Base-by-base conservation (phyloP, 768 basidiomycete species). In the Podaxis mareebaensis region DNA sequence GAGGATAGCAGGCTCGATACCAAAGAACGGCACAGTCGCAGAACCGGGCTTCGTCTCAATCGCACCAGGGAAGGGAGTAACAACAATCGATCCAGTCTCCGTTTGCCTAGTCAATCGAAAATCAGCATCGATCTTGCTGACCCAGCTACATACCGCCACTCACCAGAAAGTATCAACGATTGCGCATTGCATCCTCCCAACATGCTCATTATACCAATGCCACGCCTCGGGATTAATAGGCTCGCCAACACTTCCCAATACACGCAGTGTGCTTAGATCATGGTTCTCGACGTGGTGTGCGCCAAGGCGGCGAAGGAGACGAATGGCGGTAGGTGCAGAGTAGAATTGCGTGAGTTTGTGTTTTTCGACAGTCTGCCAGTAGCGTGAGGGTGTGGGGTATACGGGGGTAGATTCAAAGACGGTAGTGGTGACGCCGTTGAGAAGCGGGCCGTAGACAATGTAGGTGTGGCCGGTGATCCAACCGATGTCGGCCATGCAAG, bases 191-290 rank as follows among this genome's bases (percentile, higher is more conserved):
- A 76, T 81, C 70, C 85, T 84, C 10, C 96, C 97, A 59, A 97
- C 95, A 71, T 94, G 86, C 71, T 97, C 95, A 75, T 96, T 95
- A 78, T 96, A 97, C 96, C 96, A 99, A 70, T 96, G 86, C 96
- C 97, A 98, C 11, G 96, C 96, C 75, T 98, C 96, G 28, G 96
- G 95, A 76, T 98, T 98, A 81, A 99, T 99, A 0, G 97, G 97
- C 78, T 99, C 97, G 60, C 96, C 97, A 51, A 99, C 97, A 64
- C 83, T 89, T 24, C 97, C 96, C 42, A 99, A 79, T 6, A 97
- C 90, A 63, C 97, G 88, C 63, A 99, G 76, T 15, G 83, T 84
- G 70, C 83, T 86, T 53, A 99, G 83, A 73, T 97, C 94, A 76
- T 94, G 83, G 10, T 83, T 79, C 71, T 92, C 83, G 61, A 94